A percentile compares a stretch with the other conserved stretches of the same genome.
Conservation (phyloP, 495 filamentous ascomycete species). For the Hyaloscypha variabilis region DNA sequence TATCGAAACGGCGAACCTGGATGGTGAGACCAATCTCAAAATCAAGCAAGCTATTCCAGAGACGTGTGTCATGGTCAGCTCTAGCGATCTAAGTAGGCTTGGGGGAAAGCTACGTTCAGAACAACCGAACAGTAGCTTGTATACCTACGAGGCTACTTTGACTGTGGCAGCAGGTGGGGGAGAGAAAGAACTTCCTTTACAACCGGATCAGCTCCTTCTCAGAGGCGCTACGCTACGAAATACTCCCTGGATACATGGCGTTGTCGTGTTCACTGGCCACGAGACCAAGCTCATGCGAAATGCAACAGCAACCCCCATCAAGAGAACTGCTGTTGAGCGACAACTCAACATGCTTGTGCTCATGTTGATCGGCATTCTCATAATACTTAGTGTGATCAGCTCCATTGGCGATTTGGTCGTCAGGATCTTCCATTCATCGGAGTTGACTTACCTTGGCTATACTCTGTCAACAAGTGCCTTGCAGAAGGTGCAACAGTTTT, state of each 20-base stretch:
- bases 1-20: slow-evolving; percentile 97
- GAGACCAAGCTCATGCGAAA: slow-evolving; percentile 99
- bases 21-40: slow-evolving; percentile 98
- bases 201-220: slow-evolving; percentile 77
- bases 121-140: slow-evolving; percentile 97
- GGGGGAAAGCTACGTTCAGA: slow-evolving; percentile 89
- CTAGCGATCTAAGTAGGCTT: slow-evolving; percentile 81
- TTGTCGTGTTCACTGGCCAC: slow-evolving; percentile 97
- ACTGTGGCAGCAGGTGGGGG: slow-evolving; percentile 92
- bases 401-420: slow-evolving; percentile 89
- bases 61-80: slow-evolving; percentile 84
- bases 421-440: slow-evolving; percentile 56
- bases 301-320: slow-evolving; percentile 95
- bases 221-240: slow-evolving; percentile 94
- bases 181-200: slow-evolving; percentile 86
- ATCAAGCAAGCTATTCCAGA: slow-evolving; percentile 98
- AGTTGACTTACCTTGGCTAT: slow-evolving; percentile 74
- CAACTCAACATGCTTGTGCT: slow-evolving; percentile 93
- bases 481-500: slow-evolving; percentile 76
- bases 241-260: slow-evolving; percentile 96
- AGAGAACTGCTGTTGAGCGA: slow-evolving; percentile 91
- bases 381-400: slow-evolving; percentile 82
- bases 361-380: slow-evolving; percentile 81
- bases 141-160: slow-evolving; percentile 96
- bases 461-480: slow-evolving; percentile 41